phyloP scores from a whole-genome alignment of 1,284 basidiomycete species.

The Malassezia japonica region DNA sequence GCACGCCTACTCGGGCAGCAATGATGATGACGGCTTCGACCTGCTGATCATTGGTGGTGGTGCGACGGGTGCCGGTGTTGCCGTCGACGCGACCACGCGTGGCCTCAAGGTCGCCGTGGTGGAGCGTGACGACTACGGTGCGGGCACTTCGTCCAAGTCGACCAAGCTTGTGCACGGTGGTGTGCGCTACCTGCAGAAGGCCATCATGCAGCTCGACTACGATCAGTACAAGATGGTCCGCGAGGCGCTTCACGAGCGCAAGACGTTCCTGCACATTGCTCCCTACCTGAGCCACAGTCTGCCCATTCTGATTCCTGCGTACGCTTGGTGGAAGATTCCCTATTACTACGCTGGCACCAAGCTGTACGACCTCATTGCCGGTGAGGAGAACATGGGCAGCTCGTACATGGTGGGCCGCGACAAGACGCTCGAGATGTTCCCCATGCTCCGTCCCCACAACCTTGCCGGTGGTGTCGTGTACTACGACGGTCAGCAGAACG shows the following conservation, averaged over 20 bases:
- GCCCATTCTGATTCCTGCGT: conserved; percentile 86
- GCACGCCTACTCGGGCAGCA: conserved; percentile 18
- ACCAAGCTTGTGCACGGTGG: conserved; percentile 97
- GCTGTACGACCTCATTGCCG: conserved; percentile 89
- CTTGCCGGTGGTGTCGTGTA: conserved; percentile 91
- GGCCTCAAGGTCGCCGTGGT: conserved; percentile 87
- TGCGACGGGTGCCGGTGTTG: conserved; percentile 86
- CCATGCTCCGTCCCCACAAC: conserved; percentile 87
- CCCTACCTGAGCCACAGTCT: conserved; percentile 85
- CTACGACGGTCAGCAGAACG: conserved; percentile 97
- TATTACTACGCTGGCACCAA: conserved; percentile 95
- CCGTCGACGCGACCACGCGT: conserved; percentile 82
- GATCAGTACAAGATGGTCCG: conserved; percentile 76
- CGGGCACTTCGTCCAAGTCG: conserved; percentile 85
- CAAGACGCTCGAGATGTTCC: conserved; percentile 86
- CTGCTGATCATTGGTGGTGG: conserved; percentile 79
- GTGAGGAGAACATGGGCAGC: conserved; percentile 90
- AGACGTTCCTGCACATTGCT: conserved; percentile 87
- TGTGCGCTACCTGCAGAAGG: conserved; percentile 92
- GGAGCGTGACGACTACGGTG: conserved; percentile 82
- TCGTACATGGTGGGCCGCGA: conserved; percentile 82
- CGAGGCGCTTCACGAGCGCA: conserved; percentile 85
- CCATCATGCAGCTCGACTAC: conserved; percentile 88
- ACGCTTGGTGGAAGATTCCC: conserved; percentile 86
- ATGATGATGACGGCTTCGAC: conserved; percentile 50